Evolutionary conservation across 495 filamentous ascomycete genomes (phyloP), one percentile per base, ranked within the genome.

Genomic region (Alectoria sarmentosa): DNA sequence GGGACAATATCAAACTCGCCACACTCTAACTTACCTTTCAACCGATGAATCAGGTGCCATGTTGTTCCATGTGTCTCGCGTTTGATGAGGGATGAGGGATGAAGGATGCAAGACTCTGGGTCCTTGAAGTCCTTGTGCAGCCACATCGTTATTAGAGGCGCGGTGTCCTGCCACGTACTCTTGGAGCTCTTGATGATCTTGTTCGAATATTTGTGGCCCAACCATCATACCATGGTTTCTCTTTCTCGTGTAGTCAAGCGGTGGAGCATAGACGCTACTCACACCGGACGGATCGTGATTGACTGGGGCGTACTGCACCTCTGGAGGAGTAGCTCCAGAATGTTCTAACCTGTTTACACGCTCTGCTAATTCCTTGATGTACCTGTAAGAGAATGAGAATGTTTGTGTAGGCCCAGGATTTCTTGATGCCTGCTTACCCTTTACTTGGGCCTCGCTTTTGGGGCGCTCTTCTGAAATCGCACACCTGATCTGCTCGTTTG

Each of bases 361-460:
- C 68, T 96, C 92, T 39, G 92, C 91, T 3, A 98, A 82, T 72
- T 98, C 93, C 73, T 97, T 97, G 72, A 98, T 98, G 70, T 98
- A 98, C 0, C 90, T 93, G 70, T 39, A 58, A 52, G 36, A n/a
- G 52, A 57, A 65, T 60, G 48, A 71, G 63, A 54, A 63, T 54
- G 6, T 58, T 42, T 42, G 56, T 15, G 52, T 46, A 21, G 36
- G 36, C 23, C 8, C 11, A 32, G 23, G 1, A 2, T 26, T 4
- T 30, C n/a, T 23, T 42, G 28, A 30, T 42, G 15, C 11, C 19
- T 9, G 64, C 82, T 67, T 82, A 91, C 86, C 93, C 93, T 85
- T 98, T 98, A 70, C 90, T 96, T 8, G 93, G 93, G 9, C 93
- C 93, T 63, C 93, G 85, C 75, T 98, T 98, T 84, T 95, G 91